Base-by-base conservation (phyloP, 179 eudicot species). In the Actinidia polygama region DNA sequence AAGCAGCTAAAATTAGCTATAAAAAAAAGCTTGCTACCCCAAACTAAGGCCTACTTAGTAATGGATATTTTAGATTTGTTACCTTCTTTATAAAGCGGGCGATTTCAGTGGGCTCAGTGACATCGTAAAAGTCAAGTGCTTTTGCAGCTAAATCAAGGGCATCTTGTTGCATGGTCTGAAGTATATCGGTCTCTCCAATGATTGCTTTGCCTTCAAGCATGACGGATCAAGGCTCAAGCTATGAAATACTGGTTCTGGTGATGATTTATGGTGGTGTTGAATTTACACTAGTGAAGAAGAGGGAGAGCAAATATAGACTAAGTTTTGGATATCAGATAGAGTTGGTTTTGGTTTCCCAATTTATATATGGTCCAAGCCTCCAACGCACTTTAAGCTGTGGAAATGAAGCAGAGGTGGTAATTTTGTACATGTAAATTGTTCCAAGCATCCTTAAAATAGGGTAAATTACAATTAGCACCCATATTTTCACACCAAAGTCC, bases 191-290 rank as follows among this genome's bases (percentile, higher is more conserved):
- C 85, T 93, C 96, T 1, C 92, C 93, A 0, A 94, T 83, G 11
- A 94, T 85, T 66, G 98, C 96, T 80, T 94, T 94, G 40, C 96
- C 98, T 89, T 94, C 98, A 58, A 94, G 80, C 96, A 94, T 94
- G 40, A 54, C 83, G 12, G 14, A 12, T 57, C 3, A 57, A 4
- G 12, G 14, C 3, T 57, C 3, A 57, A 4, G 12, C 12, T 57
- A 15, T 57, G 16, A 11, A 57, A 0, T 21, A 16, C 50, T 70
- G 9, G 11, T 16, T 44, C 16, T 18, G 2, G 36, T 30, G 36
- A 30, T 30, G 36, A 19, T 70, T 3, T 66, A 3, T 66, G 16
- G 3, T 15, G 3, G 44, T 16, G 8, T 24, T 1, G 7, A 10
- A 7, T 51, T 51, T 7, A 10, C 7, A 10, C 0, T 7, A 51